Evolutionary conservation across 345 rosid genomes (phyloP).

Genomic region (Mangifera indica): DNA sequence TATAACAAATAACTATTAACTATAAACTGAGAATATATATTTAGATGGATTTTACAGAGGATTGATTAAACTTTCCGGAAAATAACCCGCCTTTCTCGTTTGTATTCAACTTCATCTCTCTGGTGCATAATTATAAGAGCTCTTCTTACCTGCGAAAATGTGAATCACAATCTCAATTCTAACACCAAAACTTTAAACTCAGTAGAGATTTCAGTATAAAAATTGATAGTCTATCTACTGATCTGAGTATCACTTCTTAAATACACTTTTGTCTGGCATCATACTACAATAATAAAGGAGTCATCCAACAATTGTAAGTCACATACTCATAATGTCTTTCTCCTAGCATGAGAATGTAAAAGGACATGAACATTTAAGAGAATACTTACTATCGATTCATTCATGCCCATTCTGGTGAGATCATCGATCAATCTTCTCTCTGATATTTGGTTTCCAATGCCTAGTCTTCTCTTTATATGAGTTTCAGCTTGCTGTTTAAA

Average conservation of each 20-base stretch:
- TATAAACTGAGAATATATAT: not conserved
- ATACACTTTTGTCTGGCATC: not conserved
- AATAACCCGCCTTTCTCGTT: slow-evolving; percentile 78
- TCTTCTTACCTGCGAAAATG: slow-evolving; percentile 68
- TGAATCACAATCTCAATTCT: not conserved
- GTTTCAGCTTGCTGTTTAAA: slow-evolving; percentile 80
- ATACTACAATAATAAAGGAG: not conserved
- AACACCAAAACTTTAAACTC: not conserved
- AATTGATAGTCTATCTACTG: too few species aligned
- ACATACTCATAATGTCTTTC: not conserved
- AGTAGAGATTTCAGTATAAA: not conserved
- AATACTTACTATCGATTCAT: slow-evolving; percentile 74
- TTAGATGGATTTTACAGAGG: not conserved
- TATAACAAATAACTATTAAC: not conserved
- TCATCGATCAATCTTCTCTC: slow-evolving; percentile 89
- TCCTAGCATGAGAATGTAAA: too few species aligned
- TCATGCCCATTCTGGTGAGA: slow-evolving; percentile 83
- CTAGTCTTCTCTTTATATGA: slow-evolving; percentile 84
- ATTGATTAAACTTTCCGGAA: slow-evolving; percentile 55
- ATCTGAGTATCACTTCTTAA: too few species aligned
- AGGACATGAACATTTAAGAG: not conserved
- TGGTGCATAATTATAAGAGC: slow-evolving; percentile 97
- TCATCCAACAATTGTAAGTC: not conserved
- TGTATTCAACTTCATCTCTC: slow-evolving; percentile 95
- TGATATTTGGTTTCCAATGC: slow-evolving; percentile 82